These are phyloP conservation scores for Eucalyptus fibrosa DNA, from an alignment of 345 rosid species.

Conservation along the genomic window DNA sequence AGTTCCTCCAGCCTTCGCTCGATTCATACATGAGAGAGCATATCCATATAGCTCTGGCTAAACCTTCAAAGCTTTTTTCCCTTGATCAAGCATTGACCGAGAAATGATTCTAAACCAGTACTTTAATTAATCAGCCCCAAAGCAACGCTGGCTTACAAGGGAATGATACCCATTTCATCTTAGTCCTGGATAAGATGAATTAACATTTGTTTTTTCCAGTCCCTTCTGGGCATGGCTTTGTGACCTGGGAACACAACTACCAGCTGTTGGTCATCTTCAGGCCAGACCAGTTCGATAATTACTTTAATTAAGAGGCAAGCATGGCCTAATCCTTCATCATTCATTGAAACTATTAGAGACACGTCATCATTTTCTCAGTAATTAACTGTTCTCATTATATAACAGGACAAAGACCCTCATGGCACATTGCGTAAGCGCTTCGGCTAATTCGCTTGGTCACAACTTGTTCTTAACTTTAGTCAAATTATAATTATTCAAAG, in stretches of 20 bases:
- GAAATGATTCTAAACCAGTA: not conserved
- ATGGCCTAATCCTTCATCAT: not conserved
- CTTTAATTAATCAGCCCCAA: not conserved
- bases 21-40: fast-evolving
- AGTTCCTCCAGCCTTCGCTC: not conserved
- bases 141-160: not conserved
- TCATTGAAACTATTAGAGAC: not conserved
- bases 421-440: not conserved
- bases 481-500: not conserved
- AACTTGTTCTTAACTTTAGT: not conserved
- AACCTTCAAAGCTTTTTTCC: not conserved
- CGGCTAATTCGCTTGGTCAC: not conserved
- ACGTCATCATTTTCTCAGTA: not conserved
- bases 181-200: not conserved
- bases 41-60: not conserved
- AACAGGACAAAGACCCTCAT: not conserved
- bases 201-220: not conserved
- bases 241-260: not conserved
- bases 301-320: not conserved
- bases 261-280: not conserved
- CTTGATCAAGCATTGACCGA: not conserved
- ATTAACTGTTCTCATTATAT: not conserved
- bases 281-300: not conserved
- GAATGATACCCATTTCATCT: not conserved
- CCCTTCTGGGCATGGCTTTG: not conserved